Percentiles rank a stretch among this genome's conserved stretches.
Conservation (phyloP, 225 moss, liverwort and hornwort species). For the Antitrichia curtipendula region DNA sequence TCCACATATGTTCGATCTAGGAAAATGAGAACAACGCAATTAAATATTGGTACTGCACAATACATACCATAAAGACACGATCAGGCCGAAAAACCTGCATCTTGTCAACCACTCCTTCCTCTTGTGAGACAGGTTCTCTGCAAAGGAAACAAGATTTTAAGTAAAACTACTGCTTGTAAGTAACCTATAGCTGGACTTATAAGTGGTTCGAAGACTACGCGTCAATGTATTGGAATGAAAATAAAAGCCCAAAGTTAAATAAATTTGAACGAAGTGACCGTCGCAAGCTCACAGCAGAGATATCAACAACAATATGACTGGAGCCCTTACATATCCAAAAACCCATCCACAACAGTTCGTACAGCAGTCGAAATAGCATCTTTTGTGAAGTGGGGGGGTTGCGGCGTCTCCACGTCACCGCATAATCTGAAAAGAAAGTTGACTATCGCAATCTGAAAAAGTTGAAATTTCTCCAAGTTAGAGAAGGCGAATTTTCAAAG, state of each 20-base stretch:
- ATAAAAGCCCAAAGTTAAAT: neutral
- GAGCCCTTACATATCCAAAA: conserved; percentile 60
- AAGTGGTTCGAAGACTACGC: neutral
- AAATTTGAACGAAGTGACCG: neutral
- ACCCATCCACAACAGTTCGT: conserved; percentile 81
- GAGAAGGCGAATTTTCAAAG: neutral
- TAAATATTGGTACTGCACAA: neutral
- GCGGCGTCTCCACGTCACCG: conserved; percentile 45
- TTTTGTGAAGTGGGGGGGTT: conserved; percentile 45
- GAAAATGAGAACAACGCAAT: neutral
- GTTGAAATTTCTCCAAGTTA: neutral
- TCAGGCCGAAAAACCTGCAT: conserved; percentile 89
- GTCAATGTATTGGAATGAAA: neutral
- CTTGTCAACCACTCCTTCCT: conserved; percentile 72
- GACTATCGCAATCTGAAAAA: conserved; percentile 76
- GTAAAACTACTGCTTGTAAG: neutral
- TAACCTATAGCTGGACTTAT: neutral
- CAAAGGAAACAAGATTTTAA: neutral
- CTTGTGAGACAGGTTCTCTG: conserved; percentile 63
- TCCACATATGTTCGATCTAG: neutral
- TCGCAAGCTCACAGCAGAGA: neutral
- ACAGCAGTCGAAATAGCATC: conserved; percentile 46
- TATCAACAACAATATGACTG: neutral
- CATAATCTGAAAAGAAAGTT: conserved; percentile 57
- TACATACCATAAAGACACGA: conserved; percentile 75